Base-by-base conservation (phyloP, 306 rosid species). In the Cercis canadensis region DNA sequence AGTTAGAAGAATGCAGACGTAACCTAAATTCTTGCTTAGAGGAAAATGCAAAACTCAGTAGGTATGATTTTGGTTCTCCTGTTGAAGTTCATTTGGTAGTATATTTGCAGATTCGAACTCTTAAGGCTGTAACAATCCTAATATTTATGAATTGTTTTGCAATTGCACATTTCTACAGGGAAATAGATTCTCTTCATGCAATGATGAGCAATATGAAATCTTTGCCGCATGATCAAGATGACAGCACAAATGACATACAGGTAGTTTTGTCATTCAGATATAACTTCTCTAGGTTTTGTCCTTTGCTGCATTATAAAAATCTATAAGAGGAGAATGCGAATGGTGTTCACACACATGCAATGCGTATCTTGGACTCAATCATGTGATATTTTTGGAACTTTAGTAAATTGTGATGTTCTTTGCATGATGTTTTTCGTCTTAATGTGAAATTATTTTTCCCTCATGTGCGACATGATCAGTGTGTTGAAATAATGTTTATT, bases 21-120 rank as follows among this genome's bases (percentile, higher is more conserved):
- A 87, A 80, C 81, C 87, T 94, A 76, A 80, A 82, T 19, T 75
- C 80, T 86, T 94, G 99, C 86, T 79, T 89, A 73, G 88, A 86
- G 73, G 99, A 94, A 70, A 94, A 94, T 85, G 85, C 81, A 64
- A 94, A 81, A 79, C 99, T 91, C 80, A 84, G 75, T 43, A 75
- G 95, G 99, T 91, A 60, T 78, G 81, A 37, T 15, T 69, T 70
- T 54, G 34, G 29, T 68, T 61, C 41, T 65, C 14, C 13, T 14
- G 58, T 54, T 29, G 56, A 59, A 24, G 77, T 78, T 71, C 57
- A 55, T 63, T 80, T 45, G 57, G 18, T 61, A 37, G 43, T 39
- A 43, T n/a, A 21, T 60, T 18, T 62, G 31, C 55, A 37, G 57
- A 63, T 63, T 75, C 62, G 60, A 44, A 57, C 47, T 61, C 39